phyloP scores from a whole-genome alignment of 2,329 filamentous ascomycete genomes.

The Xylariaceae sp. region DNA sequence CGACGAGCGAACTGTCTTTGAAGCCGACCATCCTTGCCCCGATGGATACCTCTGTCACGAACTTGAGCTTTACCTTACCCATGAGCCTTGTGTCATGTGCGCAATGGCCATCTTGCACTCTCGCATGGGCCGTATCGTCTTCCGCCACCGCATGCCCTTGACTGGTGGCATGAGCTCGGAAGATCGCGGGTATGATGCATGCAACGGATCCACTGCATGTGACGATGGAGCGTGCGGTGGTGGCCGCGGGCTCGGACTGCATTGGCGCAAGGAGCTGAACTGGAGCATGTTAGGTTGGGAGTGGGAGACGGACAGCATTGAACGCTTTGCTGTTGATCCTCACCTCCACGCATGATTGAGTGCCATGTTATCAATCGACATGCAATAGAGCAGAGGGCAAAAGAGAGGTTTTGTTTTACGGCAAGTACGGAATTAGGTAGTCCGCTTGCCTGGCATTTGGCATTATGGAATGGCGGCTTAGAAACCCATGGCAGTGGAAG shows the following conservation, averaged over 20 bases:
- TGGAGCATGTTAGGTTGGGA: slow-evolving; percentile 84
- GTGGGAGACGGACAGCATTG: slow-evolving; percentile 51
- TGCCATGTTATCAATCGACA: slow-evolving; percentile 31
- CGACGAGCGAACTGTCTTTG: slow-evolving; percentile 60
- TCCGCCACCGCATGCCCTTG: slow-evolving; percentile 71
- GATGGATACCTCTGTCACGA: slow-evolving; percentile 93
- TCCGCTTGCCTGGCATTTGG: slow-evolving; percentile 38
- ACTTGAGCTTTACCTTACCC: slow-evolving; percentile 88
- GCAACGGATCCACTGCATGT: slow-evolving; percentile 22
- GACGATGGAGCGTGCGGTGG: slow-evolving; percentile 38
- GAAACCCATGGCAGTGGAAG: slow-evolving; percentile 1
- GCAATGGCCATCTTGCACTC: slow-evolving; percentile 96
- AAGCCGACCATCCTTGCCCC: slow-evolving; percentile 59
- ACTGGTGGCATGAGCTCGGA: slow-evolving; percentile 84
- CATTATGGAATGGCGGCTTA: slow-evolving; percentile 20
- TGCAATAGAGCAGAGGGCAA: too few relatives aligned
- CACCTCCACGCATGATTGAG: slow-evolving; percentile 45
- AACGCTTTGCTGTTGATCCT: slow-evolving; percentile 40
- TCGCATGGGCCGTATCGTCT: slow-evolving; percentile 81
- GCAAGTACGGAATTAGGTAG: slow-evolving; percentile 48
- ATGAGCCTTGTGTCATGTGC: slow-evolving; percentile 96
- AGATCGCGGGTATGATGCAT: slow-evolving; percentile 49
- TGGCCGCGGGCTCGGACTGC: slow-evolving; percentile 61
- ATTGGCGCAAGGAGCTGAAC: slow-evolving; percentile 75
- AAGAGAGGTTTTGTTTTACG: slow-evolving; percentile 29